Evolutionary conservation across 2,329 filamentous ascomycete genomes (phyloP).

Genomic region (Coniella vitis): DNA sequence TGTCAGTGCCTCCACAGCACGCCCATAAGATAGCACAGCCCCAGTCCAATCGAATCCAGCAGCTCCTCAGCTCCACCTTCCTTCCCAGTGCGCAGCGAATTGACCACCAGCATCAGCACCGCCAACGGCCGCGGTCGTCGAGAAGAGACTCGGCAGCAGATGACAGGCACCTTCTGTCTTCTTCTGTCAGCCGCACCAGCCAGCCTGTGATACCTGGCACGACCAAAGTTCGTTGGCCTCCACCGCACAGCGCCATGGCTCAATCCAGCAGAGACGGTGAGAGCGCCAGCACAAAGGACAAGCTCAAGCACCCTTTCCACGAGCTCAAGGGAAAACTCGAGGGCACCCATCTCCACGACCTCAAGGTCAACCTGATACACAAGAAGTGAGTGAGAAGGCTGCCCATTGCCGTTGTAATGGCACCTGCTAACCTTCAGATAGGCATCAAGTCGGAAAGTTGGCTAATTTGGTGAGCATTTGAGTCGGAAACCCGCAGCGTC

Average conservation of each 20-base stretch:
- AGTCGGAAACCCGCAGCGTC: background rate
- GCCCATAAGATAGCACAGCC: no score
- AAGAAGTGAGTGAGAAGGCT: constrained; percentile 50
- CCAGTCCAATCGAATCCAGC: no score
- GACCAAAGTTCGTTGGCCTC: no score
- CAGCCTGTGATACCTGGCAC: background rate
- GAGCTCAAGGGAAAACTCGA: constrained; percentile 47
- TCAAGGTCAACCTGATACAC: constrained; percentile 50
- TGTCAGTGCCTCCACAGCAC: no score
- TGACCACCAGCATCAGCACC: no score
- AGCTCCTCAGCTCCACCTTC: no score
- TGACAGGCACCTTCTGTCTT: background rate
- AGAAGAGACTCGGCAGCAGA: no score
- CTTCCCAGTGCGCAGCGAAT: no score
- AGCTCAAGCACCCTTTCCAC: constrained; percentile 42
- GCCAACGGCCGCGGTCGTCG: no score
- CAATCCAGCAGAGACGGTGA: constrained; percentile 6
- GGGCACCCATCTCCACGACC: constrained; percentile 47
- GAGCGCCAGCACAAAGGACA: constrained; percentile 31
- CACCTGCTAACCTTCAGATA: constrained; percentile 20
- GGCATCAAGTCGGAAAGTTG: constrained; percentile 56
- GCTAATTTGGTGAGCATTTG: constrained; percentile 46
- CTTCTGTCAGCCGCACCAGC: background rate
- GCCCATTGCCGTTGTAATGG: background rate
- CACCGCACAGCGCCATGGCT: constrained; percentile 3